Evolutionary conservation across 495 filamentous ascomycete genomes (phyloP).

Genomic region (Copromyces sp.): DNA sequence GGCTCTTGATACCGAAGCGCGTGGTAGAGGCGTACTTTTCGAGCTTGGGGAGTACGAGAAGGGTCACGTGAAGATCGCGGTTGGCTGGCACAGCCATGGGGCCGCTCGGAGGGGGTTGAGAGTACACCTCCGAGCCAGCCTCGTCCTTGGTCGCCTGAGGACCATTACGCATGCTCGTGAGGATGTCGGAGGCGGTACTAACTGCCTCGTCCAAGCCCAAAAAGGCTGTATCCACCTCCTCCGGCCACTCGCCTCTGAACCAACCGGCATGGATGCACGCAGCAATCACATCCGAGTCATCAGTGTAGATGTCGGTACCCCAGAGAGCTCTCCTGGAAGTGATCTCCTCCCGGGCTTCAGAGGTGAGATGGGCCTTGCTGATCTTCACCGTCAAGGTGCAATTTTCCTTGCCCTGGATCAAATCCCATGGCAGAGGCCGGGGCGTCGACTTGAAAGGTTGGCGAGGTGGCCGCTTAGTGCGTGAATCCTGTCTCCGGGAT

Average conservation of each 20-base stretch:
- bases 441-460: conserved; percentile 63
- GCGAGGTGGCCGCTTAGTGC: conserved; percentile 41
- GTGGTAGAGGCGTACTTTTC: conserved; percentile 64
- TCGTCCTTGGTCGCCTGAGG: neutral
- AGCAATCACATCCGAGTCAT: conserved; percentile 88
- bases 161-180: neutral
- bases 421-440: conserved; percentile 53
- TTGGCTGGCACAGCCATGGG: conserved; percentile 45
- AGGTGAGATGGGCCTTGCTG: conserved; percentile 62
- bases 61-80: conserved; percentile 72
- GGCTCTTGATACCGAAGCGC: conserved; percentile 68
- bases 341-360: conserved; percentile 65
- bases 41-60: conserved; percentile 72
- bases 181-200: neutral
- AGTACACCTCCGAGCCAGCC: conserved; percentile 23
- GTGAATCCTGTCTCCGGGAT: conserved; percentile 40
- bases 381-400: conserved; percentile 84
- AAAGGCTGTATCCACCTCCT: conserved; percentile 56
- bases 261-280: conserved; percentile 90
- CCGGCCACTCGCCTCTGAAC: conserved; percentile 78
- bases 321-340: conserved; percentile 68
- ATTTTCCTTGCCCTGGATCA: conserved; percentile 76
- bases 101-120: conserved; percentile 34
- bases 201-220: conserved; percentile 48
- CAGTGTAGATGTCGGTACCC: conserved; percentile 91